phyloP scores from a whole-genome alignment of 1,139 yeast species.

The Hyphopichia wangnamkhiaoensis region DNA sequence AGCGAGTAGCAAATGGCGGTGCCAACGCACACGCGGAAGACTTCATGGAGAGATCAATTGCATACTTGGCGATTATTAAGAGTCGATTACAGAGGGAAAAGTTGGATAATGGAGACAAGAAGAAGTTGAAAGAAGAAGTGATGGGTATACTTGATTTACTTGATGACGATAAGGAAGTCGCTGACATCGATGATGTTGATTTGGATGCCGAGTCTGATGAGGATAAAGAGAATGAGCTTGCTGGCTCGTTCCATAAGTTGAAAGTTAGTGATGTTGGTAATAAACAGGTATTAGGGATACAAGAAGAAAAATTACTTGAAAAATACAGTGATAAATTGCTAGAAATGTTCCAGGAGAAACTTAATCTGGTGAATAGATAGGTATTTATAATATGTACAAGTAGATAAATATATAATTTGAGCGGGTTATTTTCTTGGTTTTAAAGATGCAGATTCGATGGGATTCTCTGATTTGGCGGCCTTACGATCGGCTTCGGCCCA shows the following conservation, averaged over 20 bases:
- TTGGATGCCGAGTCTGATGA: slow-evolving; percentile 5
- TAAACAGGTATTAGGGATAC: too few relatives aligned
- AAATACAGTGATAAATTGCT: slow-evolving; percentile 35
- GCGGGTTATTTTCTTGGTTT: slow-evolving; percentile 27
- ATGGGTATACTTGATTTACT: slow-evolving; percentile 11
- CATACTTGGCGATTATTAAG: slow-evolving; percentile 13
- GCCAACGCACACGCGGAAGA: slow-evolving; percentile 1
- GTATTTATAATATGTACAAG: slow-evolving; percentile 1
- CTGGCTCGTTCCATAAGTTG: neutral
- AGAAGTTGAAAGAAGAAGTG: slow-evolving; percentile 11
- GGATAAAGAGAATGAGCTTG: slow-evolving; percentile 3
- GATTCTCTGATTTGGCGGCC: slow-evolving; percentile 22
- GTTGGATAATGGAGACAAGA: slow-evolving; percentile 12
- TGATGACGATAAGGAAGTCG: slow-evolving; percentile 1
- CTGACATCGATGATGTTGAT: slow-evolving; percentile 2
- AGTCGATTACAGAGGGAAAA: slow-evolving; percentile 8
- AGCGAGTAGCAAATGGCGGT: neutral
- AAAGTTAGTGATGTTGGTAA: neutral
- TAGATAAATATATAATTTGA: slow-evolving; percentile 5
- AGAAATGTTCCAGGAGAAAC: slow-evolving; percentile 22
- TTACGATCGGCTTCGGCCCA: slow-evolving; percentile 41
- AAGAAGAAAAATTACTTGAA: slow-evolving; percentile 22
- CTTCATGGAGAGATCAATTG: slow-evolving; percentile 12
- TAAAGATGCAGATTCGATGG: slow-evolving; percentile 35
- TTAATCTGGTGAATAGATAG: slow-evolving; percentile 5